These are phyloP conservation scores for Hanseniaspora mollemarum DNA, from an alignment of 805 yeast genomes.

Conservation along the genomic window DNA sequence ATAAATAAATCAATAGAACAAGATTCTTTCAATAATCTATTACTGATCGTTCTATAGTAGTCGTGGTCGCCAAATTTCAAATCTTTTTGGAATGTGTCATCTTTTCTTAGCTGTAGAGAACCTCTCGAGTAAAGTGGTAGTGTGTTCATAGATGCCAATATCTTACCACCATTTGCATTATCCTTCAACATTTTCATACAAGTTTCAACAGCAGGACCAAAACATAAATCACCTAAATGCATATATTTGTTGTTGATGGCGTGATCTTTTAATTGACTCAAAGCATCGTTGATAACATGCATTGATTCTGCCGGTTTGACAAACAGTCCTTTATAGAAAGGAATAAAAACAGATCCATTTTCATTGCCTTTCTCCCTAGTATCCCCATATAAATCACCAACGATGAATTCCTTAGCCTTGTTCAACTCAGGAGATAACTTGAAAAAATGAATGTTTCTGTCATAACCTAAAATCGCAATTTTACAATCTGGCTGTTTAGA, in stretches of 20 bases:
- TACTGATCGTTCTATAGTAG: constrained; percentile 50
- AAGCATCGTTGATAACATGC: constrained; percentile 51
- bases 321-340: constrained; percentile 64
- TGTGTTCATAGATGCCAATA: constrained; percentile 52
- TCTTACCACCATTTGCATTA: constrained; percentile 59
- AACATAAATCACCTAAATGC: constrained; percentile 44
- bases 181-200: constrained; percentile 50
- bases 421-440: constrained; percentile 49
- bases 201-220: constrained; percentile 65
- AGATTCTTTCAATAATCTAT: constrained; percentile 43
- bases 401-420: constrained; percentile 46
- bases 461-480: constrained; percentile 66
- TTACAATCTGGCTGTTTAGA: constrained; percentile 35
- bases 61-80: constrained; percentile 45
- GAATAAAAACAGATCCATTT: constrained; percentile 45
- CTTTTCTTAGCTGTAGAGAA: constrained; percentile 35
- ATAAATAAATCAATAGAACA: constrained; percentile 72
- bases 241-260: constrained; percentile 33
- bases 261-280: constrained; percentile 33
- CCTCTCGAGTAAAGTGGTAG: constrained; percentile 82
- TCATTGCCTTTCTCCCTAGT: constrained; percentile 40
- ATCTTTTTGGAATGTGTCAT: constrained; percentile 39
- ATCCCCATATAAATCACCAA: constrained; percentile 42
- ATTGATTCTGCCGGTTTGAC: constrained; percentile 64
- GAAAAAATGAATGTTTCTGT: constrained; percentile 59